phyloP scores from a whole-genome alignment of 306 rosid genomes.

The Mimosa bimucronata region DNA sequence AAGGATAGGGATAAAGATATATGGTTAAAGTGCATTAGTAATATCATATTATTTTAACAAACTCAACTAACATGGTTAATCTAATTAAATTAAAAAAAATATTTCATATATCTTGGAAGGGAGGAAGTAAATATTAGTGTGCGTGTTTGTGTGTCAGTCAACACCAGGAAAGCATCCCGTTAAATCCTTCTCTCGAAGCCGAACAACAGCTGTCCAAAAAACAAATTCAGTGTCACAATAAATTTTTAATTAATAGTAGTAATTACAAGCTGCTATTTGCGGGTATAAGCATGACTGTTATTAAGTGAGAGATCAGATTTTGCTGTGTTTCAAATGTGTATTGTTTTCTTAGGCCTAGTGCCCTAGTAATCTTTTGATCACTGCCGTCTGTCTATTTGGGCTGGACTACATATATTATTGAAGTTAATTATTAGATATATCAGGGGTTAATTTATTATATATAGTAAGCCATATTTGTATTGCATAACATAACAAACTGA shows the following conservation, averaged over 20 bases:
- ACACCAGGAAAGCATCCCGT: no score
- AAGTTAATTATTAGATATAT: background rate
- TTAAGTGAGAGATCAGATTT: background rate
- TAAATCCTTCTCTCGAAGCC: no score
- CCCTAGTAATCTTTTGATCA: background rate
- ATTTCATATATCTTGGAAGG: no score
- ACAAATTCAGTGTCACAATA: background rate
- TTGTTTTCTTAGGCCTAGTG: background rate
- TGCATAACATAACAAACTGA: background rate
- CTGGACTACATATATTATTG: background rate
- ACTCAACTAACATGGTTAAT: no score
- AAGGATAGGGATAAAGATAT: no score
- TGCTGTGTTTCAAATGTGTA: background rate
- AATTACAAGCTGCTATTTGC: background rate
- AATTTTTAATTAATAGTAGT: background rate
- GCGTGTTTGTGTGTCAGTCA: no score
- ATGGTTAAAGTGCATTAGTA: no score
- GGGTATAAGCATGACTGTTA: background rate
- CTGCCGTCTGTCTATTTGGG: no score
- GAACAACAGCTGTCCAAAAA: no score
- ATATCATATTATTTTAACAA: no score
- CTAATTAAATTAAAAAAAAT: no score
- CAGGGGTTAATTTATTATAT: background rate
- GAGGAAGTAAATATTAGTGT: no score
- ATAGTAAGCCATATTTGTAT: background rate